Conservation (phyloP, 345 rosid species). For the Citrus reticulata region DNA sequence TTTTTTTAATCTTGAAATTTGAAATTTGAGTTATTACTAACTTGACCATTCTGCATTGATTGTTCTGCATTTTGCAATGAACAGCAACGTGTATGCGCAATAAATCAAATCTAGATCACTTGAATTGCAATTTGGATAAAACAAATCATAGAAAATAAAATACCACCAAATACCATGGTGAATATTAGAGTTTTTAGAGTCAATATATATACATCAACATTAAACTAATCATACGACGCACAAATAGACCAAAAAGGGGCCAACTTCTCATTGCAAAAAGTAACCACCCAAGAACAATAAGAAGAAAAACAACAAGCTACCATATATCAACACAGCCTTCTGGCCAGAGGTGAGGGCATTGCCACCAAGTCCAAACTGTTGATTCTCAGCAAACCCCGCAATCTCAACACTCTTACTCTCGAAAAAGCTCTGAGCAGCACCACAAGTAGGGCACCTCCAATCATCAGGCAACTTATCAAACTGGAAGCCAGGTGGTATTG, state of each 20-base stretch:
- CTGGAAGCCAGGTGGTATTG: slow-evolving; percentile 84
- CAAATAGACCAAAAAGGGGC: background rate
- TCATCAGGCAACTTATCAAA: slow-evolving; percentile 79
- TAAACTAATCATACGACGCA: background rate
- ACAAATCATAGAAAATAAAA: background rate
- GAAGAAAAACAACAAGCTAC: slow-evolving; percentile 65
- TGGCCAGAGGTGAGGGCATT: slow-evolving; percentile 90
- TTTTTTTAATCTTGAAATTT: too few relatives aligned
- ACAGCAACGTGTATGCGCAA: background rate
- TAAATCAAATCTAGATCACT: background rate
- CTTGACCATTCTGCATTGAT: background rate
- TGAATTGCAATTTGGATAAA: background rate
- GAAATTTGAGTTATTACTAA: background rate
- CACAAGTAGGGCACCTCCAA: slow-evolving; percentile 96
- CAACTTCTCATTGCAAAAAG: slow-evolving; percentile 46
- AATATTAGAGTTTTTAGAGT: background rate
- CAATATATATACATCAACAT: slow-evolving; percentile 1
- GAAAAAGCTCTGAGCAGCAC: slow-evolving; percentile 81
- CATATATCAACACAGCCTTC: slow-evolving; percentile 80
- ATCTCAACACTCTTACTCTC: slow-evolving; percentile 93
- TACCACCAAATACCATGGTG: background rate
- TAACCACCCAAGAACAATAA: slow-evolving; percentile 73
- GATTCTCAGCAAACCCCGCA: slow-evolving; percentile 97
- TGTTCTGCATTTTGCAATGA: background rate
- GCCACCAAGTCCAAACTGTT: slow-evolving; percentile 83